A percentile compares a stretch with the other conserved stretches of the same genome.
Conservation (phyloP, 805 yeast genomes). For the Saturnispora dispora region DNA sequence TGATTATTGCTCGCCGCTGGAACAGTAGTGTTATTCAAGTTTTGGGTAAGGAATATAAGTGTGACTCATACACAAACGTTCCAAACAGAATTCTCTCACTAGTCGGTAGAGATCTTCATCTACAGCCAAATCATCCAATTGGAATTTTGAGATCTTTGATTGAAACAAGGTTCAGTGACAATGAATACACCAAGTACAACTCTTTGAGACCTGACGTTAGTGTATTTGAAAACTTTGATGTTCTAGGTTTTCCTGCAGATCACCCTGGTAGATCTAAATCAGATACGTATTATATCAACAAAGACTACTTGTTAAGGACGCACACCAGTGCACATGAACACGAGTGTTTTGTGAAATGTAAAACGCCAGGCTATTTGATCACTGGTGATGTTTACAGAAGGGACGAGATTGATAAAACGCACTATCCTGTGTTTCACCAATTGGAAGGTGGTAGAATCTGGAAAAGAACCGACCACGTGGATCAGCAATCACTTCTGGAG, state of each 20-base stretch:
- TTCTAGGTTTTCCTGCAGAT: constrained; percentile 79
- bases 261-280: constrained; percentile 91
- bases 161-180: constrained; percentile 52
- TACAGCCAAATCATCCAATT: constrained; percentile 72
- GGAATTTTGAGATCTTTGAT: constrained; percentile 74
- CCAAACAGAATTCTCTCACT: constrained; percentile 63
- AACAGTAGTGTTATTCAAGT: constrained; percentile 25
- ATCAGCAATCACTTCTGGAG: constrained; percentile 27
- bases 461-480: constrained; percentile 40
- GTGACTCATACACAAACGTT: constrained; percentile 80
- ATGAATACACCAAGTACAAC: constrained; percentile 72
- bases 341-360: constrained; percentile 60
- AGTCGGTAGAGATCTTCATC: constrained; percentile 66
- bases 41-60: constrained; percentile 41
- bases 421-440: constrained; percentile 96
- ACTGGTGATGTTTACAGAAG: constrained; percentile 94
- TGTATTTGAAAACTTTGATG: constrained; percentile 79
- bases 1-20: constrained; percentile 2
- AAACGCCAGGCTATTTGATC: constrained; percentile 81
- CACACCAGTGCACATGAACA: constrained; percentile 97
- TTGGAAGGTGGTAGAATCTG: constrained; percentile 94
- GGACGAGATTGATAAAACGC: constrained; percentile 92
- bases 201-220: constrained; percentile 79
- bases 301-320: constrained; percentile 65
- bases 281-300: constrained; percentile 86